Evolutionary conservation across 176 grass and related monocot species (phyloP), one percentile per base, ranked within the genome.

Genomic region (Saccharum officinarum): DNA sequence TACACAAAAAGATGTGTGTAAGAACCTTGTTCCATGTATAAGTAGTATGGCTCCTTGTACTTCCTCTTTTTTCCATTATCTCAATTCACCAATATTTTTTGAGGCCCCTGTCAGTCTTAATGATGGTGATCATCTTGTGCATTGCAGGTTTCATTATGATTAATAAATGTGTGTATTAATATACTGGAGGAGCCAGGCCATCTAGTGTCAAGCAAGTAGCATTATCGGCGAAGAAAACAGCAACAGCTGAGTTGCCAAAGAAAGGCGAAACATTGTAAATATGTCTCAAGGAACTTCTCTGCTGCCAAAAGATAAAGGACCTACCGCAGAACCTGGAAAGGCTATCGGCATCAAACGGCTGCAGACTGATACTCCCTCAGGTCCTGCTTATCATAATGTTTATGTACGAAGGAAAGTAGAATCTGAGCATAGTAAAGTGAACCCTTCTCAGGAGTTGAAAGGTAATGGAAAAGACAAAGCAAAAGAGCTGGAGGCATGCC

Each of bases 321-420:
- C 66, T 67, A 49, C 72, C 37, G 18, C 80, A 82, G 88, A 95
- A 46, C 28, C 83, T 40, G 15, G 47, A 62, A 95, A 92, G 76
- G 42, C 57, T 37, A 44, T 79, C 46, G 80, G 80, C 5, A 66
- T 67, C 30, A 95, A 95, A 80, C 84, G 88, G 18, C 26, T 64
- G 61, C 84, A 85, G 49, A 73, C 59, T 42, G 90, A 95, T 84
- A 63, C 74, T 83, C 66, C 82, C 50, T 80, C 88, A 78, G 90
- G 71, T 84, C 90, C 90, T 41, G 88, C 67, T 22, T 90, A 67
- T 62, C 90, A 92, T 84, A 89, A 90, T 81, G 93, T 95, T 67
- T 95, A 95, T 86, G 90, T 95, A 79, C 86, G 93, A 49, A 85
- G 90, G 61, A 92, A 86, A 82, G 90, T 90, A 70, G 93, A 95